Percentiles rank a stretch among this genome's conserved stretches.
Conservation (phyloP, 2,329 filamentous ascomycete species). For the Bipolaris gigantea region DNA sequence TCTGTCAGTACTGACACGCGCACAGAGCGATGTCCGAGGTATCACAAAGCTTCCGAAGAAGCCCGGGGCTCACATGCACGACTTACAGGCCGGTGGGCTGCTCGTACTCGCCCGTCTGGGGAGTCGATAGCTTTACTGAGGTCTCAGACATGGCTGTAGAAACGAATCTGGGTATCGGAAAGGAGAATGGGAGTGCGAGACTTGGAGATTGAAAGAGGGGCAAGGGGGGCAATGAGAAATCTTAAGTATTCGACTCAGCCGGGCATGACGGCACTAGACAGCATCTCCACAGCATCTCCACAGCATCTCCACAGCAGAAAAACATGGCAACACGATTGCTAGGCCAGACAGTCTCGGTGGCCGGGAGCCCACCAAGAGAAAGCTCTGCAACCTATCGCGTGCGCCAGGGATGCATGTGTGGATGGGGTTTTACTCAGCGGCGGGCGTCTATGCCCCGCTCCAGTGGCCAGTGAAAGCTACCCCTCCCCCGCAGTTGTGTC, state of each 20-base stretch:
- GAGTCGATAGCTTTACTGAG: constrained; percentile 67
- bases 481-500: constrained; percentile 39
- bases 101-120: constrained; percentile 61
- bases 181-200: constrained; percentile 17
- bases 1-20: constrained; percentile 20
- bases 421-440: constrained; percentile 29
- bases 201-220: constrained; percentile 25
- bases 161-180: constrained; percentile 34
- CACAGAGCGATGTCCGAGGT: not conserved
- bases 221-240: constrained; percentile 19
- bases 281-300: constrained; percentile 25
- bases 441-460: constrained; percentile 34
- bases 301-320: constrained; percentile 24
- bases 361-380: constrained; percentile 32
- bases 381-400: constrained; percentile 26
- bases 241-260: constrained; percentile 34
- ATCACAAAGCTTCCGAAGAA: constrained; percentile 12
- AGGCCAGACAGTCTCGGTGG: constrained; percentile 36
- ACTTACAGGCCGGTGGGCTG: constrained; percentile 59
- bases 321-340: constrained; percentile 16
- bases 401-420: constrained; percentile 10
- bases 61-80: not conserved
- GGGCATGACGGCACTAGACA: constrained; percentile 30
- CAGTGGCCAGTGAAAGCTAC: constrained; percentile 32
- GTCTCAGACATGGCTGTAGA: constrained; percentile 47